Percentiles rank a stretch among this genome's conserved stretches.
These are phyloP conservation scores for Zymoseptoria brevis DNA, from an alignment of 2,329 filamentous ascomycete genomes.

Conservation along the genomic window DNA sequence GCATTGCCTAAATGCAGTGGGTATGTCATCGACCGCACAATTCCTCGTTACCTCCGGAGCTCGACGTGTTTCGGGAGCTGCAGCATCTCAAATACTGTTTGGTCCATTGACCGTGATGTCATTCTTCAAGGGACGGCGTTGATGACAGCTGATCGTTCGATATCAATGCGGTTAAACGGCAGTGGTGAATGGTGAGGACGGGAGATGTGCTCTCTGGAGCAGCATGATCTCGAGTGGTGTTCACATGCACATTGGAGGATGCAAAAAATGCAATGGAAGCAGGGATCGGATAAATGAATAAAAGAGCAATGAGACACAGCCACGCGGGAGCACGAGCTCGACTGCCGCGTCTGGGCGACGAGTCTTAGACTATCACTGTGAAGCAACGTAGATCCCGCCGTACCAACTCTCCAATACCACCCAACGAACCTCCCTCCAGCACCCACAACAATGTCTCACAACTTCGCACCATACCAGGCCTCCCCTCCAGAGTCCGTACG, in stretches of 20 bases:
- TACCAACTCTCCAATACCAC: background rate
- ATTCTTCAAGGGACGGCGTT: background rate
- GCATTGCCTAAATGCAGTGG: background rate
- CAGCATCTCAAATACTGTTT: background rate
- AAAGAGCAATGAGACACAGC: too few relatives aligned
- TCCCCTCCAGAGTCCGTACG: slow-evolving; percentile 77
- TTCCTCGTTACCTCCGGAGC: background rate
- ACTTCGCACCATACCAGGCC: slow-evolving; percentile 97
- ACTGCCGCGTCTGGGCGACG: too few relatives aligned
- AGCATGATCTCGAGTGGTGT: background rate
- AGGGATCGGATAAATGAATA: too few relatives aligned
- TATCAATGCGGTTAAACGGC: background rate
- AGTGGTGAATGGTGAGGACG: background rate
- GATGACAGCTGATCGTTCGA: background rate
- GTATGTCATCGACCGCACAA: background rate
- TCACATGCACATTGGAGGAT: too few relatives aligned
- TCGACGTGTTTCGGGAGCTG: background rate
- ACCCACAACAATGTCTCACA: slow-evolving; percentile 48
- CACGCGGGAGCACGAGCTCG: too few relatives aligned
- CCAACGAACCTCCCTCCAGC: background rate
- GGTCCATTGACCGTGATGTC: background rate
- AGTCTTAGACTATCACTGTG: background rate
- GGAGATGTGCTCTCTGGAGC: background rate
- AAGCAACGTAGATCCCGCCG: background rate
- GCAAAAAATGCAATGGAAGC: too few relatives aligned